Percentiles rank a stretch among this genome's conserved stretches.
Conservation (phyloP, 2,329 filamentous ascomycete species). For the Colletotrichum musicola region DNA sequence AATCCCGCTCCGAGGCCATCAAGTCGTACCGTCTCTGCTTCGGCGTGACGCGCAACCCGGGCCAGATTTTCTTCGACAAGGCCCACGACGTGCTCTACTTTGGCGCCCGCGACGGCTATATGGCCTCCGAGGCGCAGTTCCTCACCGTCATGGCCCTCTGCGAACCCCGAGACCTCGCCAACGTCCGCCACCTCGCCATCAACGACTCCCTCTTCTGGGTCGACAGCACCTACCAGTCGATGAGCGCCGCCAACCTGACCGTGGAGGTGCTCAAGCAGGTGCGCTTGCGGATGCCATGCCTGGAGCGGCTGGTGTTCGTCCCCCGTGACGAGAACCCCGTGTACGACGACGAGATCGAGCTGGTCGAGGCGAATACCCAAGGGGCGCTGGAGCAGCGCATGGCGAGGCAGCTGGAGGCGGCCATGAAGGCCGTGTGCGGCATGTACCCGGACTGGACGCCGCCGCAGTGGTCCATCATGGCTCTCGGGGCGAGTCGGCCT, state of each 20-base stretch:
- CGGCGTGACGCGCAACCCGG: constrained; percentile 55
- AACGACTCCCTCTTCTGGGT: constrained; percentile 58
- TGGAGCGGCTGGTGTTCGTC: constrained; percentile 60
- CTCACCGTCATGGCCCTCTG: constrained; percentile 58
- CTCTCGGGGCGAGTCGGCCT: constrained; percentile 37
- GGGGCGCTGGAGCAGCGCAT: constrained; percentile 51
- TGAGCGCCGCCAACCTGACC: constrained; percentile 54
- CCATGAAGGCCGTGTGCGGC: constrained; percentile 49
- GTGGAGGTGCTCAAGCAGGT: constrained; percentile 56
- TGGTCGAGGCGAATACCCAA: constrained; percentile 42
- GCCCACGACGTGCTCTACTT: constrained; percentile 61
- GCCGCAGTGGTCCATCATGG: constrained; percentile 54
- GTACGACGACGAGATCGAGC: constrained; percentile 45
- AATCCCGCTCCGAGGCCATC: constrained; percentile 59
- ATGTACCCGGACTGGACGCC: constrained; percentile 49
- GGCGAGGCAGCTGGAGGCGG: constrained; percentile 50
- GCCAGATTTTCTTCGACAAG: constrained; percentile 58
- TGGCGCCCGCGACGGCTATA: constrained; percentile 58
- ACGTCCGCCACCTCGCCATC: constrained; percentile 58
- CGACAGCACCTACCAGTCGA: constrained; percentile 50
- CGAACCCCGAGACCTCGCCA: constrained; percentile 54
- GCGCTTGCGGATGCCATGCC: constrained; percentile 51
- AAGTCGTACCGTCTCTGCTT: constrained; percentile 57
- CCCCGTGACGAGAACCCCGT: constrained; percentile 53
- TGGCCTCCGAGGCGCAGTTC: constrained; percentile 60